These are phyloP conservation scores for Phaeosphaeriaceae sp. DNA, from an alignment of 2,329 filamentous ascomycete genomes.

Conservation along the genomic window DNA sequence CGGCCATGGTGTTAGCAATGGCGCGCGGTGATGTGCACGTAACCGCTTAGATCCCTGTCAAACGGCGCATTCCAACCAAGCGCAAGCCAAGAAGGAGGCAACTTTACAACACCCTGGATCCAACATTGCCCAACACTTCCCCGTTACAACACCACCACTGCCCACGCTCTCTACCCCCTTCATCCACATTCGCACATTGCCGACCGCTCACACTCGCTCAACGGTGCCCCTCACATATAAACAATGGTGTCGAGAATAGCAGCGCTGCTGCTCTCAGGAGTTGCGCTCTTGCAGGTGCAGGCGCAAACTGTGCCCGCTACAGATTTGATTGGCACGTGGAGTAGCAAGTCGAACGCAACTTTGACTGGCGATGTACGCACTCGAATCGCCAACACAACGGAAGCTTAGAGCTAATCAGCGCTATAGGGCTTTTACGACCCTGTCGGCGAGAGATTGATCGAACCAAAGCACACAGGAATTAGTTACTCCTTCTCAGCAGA, in stretches of 20 bases:
- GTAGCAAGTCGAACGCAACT: constrained; percentile 72
- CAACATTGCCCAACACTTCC: constrained; percentile 1
- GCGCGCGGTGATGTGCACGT: constrained; percentile 37
- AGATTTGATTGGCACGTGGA: constrained; percentile 72
- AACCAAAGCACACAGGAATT: constrained; percentile 70
- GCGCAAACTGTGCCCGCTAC: constrained; percentile 37
- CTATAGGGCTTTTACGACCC: constrained; percentile 72
- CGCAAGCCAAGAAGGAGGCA: constrained; percentile 18
- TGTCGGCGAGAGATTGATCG: constrained; percentile 67
- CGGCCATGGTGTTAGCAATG: constrained; percentile 22
- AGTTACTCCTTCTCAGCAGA: constrained; percentile 76
- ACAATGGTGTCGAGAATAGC: constrained; percentile 37
- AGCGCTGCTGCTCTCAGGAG: constrained; percentile 41
- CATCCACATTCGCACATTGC: not conserved
- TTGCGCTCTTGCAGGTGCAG: constrained; percentile 43
- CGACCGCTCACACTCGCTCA: constrained; percentile 17
- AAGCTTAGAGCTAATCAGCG: constrained; percentile 16
- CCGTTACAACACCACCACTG: constrained; percentile 8
- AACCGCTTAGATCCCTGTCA: constrained; percentile 30
- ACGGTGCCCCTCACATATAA: not conserved
- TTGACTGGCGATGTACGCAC: constrained; percentile 69
- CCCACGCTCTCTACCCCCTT: constrained; percentile 22
- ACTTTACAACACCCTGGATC: constrained; percentile 15
- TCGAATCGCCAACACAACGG: constrained; percentile 20
- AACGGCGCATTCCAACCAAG: constrained; percentile 16